Evolutionary conservation across 2,329 filamentous ascomycete species (phyloP).

Genomic region (Aspergillus brunneoviolaceus): DNA sequence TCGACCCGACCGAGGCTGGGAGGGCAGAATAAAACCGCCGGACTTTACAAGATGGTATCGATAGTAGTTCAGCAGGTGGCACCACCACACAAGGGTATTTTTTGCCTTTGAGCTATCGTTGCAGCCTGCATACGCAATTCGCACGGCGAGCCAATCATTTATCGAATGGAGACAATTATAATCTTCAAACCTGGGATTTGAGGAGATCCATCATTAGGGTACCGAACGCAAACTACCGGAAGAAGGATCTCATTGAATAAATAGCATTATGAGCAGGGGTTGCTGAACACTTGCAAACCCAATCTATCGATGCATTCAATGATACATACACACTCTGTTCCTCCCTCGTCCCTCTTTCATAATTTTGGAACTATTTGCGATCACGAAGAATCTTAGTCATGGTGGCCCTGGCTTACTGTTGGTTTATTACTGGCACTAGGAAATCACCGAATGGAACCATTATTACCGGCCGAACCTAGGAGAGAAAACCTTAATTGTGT

Average conservation of each 20-base stretch:
- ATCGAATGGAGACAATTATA: neutral
- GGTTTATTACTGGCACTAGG: neutral
- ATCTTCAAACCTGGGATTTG: neutral
- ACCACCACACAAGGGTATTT: neutral
- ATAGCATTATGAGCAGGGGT: neutral
- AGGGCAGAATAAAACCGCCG: too few relatives aligned
- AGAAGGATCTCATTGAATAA: neutral
- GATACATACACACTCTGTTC: too few relatives aligned
- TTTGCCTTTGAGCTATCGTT: neutral
- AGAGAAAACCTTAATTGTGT: neutral
- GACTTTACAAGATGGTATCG: too few relatives aligned
- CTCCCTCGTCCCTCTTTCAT: too few relatives aligned
- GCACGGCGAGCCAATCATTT: neutral
- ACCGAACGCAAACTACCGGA: neutral
- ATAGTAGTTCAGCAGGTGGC: neutral
- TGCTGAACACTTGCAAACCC: too few relatives aligned
- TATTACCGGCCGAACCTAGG: conserved; percentile 2
- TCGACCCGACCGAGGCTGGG: too few relatives aligned
- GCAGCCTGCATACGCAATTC: neutral
- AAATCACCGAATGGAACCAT: neutral
- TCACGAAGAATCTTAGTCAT: too few relatives aligned
- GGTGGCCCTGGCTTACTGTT: neutral
- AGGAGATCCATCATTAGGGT: neutral
- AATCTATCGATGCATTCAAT: too few relatives aligned
- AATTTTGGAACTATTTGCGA: too few relatives aligned